Percentiles rank a stretch among this genome's conserved stretches.
phyloP scores from a whole-genome alignment of 108 stramenopile species.

The Hondaea fermentalgiana region DNA sequence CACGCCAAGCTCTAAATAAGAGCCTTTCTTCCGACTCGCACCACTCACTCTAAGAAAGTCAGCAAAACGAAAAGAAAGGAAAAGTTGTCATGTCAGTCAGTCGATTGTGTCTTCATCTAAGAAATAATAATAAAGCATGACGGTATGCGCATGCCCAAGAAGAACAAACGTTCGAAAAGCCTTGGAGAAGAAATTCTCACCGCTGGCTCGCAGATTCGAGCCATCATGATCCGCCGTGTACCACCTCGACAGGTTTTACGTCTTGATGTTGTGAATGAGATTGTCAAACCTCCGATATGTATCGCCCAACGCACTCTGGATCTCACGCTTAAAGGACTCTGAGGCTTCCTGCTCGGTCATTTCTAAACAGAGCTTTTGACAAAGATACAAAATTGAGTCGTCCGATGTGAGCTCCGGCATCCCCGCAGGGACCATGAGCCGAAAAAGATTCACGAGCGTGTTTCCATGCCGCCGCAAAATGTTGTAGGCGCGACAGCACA shows the following conservation, averaged over 20 bases:
- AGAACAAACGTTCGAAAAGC: too few relatives aligned
- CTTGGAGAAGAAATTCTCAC: too few relatives aligned
- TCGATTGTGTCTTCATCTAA: too few relatives aligned
- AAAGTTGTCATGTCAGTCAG: too few relatives aligned
- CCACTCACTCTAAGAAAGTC: too few relatives aligned
- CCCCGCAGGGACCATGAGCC: constrained; percentile 27
- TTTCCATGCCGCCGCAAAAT: constrained; percentile 24
- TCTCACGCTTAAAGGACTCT: constrained; percentile 18
- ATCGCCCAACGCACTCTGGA: constrained; percentile 9
- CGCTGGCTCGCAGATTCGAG: too few relatives aligned
- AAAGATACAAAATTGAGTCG: constrained; percentile 25
- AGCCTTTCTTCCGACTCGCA: too few relatives aligned
- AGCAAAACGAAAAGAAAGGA: too few relatives aligned
- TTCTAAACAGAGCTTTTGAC: constrained; percentile 17
- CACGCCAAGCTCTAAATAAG: background rate
- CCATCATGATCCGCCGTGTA: too few relatives aligned
- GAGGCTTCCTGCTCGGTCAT: constrained; percentile 26
- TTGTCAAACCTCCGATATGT: constrained; percentile 17
- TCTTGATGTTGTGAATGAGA: constrained; percentile 16
- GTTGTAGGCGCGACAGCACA: constrained; percentile 30
- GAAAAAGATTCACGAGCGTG: constrained; percentile 29
- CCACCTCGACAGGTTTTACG: background rate
- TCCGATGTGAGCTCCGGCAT: constrained; percentile 32
- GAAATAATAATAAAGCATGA: too few relatives aligned
- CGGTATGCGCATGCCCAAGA: too few relatives aligned